Evolutionary conservation across 1,284 basidiomycete genomes (phyloP).

Genomic region (Peniophora sp.): DNA sequence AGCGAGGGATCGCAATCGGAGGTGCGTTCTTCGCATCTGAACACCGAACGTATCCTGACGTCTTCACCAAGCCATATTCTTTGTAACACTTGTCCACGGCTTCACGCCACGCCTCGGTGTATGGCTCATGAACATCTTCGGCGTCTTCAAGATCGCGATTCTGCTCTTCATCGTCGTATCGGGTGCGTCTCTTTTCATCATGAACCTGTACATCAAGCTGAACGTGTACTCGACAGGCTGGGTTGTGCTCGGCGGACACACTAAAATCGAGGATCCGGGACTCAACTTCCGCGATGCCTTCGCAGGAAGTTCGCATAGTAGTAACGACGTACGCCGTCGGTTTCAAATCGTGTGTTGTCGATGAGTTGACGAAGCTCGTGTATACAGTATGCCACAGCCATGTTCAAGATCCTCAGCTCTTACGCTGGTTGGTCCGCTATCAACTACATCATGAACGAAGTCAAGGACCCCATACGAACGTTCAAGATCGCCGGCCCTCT

Average conservation of each 20-base stretch:
- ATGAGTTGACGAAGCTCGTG: not conserved
- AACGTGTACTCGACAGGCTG: slow-evolving; percentile 23
- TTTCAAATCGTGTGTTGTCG: not conserved
- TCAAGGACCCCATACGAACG: slow-evolving; percentile 41
- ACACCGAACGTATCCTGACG: not conserved
- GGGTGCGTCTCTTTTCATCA: slow-evolving; percentile 15
- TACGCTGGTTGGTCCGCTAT: slow-evolving; percentile 49
- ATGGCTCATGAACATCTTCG: slow-evolving; percentile 40
- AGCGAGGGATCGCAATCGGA: slow-evolving; percentile 49
- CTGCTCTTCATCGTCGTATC: slow-evolving; percentile 31
- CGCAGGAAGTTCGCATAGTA: slow-evolving; percentile 36
- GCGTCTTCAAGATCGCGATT: slow-evolving; percentile 34
- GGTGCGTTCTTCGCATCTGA: slow-evolving; percentile 23
- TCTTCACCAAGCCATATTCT: slow-evolving; percentile 28
- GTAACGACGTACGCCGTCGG: slow-evolving; percentile 26
- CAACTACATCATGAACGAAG: slow-evolving; percentile 50
- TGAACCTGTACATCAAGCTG: not conserved
- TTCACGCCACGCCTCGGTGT: slow-evolving; percentile 36
- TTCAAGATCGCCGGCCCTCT: slow-evolving; percentile 48
- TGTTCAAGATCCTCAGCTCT: slow-evolving; percentile 47
- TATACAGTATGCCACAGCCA: slow-evolving; percentile 46
- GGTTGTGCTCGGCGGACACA: slow-evolving; percentile 43
- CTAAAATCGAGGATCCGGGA: slow-evolving; percentile 31
- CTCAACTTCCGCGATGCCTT: slow-evolving; percentile 42
- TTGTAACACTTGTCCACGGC: slow-evolving; percentile 38